A percentile compares a stretch with the other conserved stretches of the same genome.
Conservation (phyloP, 1,284 basidiomycete species). For the Trametes pubescens region DNA sequence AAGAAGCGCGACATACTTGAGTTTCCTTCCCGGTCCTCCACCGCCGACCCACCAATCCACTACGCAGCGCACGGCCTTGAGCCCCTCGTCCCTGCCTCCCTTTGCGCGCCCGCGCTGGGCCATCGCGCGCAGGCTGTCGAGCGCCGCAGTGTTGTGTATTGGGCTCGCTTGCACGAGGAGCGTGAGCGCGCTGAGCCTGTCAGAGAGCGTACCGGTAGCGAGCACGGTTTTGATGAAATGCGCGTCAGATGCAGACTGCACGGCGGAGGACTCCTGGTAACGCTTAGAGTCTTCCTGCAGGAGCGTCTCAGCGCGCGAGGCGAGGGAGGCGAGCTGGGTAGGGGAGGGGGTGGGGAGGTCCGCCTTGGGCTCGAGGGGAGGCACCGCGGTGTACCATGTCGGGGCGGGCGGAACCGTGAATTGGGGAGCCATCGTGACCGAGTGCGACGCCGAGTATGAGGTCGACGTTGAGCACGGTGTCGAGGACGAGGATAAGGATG, state of each 20-base stretch:
- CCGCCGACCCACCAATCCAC: slow-evolving; percentile 98
- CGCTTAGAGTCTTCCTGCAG: slow-evolving; percentile 58
- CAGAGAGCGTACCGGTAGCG: slow-evolving; percentile 89
- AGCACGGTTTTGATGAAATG: slow-evolving; percentile 88
- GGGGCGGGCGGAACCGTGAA: slow-evolving; percentile 51
- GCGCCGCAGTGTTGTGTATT: slow-evolving; percentile 85
- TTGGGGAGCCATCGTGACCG: slow-evolving; percentile 6
- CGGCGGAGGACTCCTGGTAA: slow-evolving; percentile 52
- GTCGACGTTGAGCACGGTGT: neutral
- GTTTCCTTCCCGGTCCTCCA: slow-evolving; percentile 81
- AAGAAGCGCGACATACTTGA: slow-evolving; percentile 63
- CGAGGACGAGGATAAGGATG: neutral
- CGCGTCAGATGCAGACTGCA: slow-evolving; percentile 68
- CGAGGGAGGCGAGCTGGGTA: slow-evolving; percentile 54
- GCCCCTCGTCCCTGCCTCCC: slow-evolving; percentile 89
- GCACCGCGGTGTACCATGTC: slow-evolving; percentile 65
- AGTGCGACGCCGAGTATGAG: neutral
- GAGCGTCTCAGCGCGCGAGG: slow-evolving; percentile 58
- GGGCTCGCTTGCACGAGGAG: slow-evolving; percentile 93
- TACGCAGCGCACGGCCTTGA: slow-evolving; percentile 90
- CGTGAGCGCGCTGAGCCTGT: slow-evolving; percentile 92
- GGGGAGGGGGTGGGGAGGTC: slow-evolving; percentile 48
- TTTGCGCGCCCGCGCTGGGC: slow-evolving; percentile 80
- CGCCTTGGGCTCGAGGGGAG: slow-evolving; percentile 39
- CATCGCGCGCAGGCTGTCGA: slow-evolving; percentile 82